Conservation (phyloP, 768 basidiomycete species). For the Ephemerocybe angulata region DNA sequence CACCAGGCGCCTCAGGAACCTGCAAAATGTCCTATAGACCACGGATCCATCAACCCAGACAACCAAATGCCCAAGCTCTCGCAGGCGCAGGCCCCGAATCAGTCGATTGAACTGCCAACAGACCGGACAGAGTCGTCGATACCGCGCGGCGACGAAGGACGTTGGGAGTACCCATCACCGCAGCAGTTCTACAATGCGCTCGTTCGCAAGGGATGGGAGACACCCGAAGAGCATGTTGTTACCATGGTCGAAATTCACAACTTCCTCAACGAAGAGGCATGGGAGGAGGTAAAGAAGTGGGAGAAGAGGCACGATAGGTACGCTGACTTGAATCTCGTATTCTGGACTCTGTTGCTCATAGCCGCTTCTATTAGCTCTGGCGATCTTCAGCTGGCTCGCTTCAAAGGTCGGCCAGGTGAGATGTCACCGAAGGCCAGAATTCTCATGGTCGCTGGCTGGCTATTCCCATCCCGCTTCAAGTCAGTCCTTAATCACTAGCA, state of each 20-base stretch:
- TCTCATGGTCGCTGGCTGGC: conserved; percentile 81
- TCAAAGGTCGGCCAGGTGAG: conserved; percentile 89
- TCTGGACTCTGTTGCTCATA: background rate
- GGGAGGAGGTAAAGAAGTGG: conserved; percentile 93
- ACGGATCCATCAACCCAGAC: conserved; percentile 55
- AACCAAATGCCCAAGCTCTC: conserved; percentile 90
- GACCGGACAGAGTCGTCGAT: conserved; percentile 81
- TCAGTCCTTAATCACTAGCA: conserved; percentile 33
- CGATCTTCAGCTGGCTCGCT: conserved; percentile 71
- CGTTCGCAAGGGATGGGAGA: conserved; percentile 95
- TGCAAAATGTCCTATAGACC: conserved; percentile 63
- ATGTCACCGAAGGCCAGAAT: conserved; percentile 92
- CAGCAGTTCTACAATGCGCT: conserved; percentile 99
- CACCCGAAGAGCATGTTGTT: conserved; percentile 92
- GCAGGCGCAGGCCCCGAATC: conserved; percentile 59
- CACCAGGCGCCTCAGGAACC: conserved; percentile 33
- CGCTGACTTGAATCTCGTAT: conserved; percentile 22
- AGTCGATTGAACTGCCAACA: conserved; percentile 61
- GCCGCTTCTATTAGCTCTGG: conserved; percentile 44
- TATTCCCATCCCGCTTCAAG: conserved; percentile 90
- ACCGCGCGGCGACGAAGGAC: conserved; percentile 55
- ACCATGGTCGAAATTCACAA: conserved; percentile 99
- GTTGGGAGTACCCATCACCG: conserved; percentile 96
- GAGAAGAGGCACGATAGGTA: conserved; percentile 68
- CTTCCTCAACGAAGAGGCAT: conserved; percentile 94